Evolutionary conservation across 73 alveolate genomes (phyloP), one percentile per base, ranked within the genome.

Genomic region (Paramecium octaurelia): DNA sequence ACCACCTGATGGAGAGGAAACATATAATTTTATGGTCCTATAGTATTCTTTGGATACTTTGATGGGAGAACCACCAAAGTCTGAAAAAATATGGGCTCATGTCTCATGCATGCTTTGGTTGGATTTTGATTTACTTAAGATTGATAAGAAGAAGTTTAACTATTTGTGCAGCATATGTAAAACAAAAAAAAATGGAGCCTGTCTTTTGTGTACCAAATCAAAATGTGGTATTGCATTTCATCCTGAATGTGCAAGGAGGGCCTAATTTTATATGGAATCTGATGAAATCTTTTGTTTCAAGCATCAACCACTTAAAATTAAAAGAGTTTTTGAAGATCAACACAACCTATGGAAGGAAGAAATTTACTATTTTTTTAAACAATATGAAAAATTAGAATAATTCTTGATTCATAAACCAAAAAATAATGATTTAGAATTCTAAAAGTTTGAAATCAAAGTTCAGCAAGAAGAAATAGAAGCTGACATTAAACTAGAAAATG

Each of bases 201-300:
- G 89, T 34, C 80, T 87, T 8, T 64, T 31, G 38, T 87, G 93
- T 68, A 50, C 93, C n/a, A 87, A 68, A 36, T 35, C 86, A 23
- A 86, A 86, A 23, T 87, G 93, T 64, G 64, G 42, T 36, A 58
- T 54, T 8, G 64, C 64, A 20, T 87, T 87, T 77, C 93, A 87
- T 87, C 93, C 89, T 20, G 93, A 87, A 36, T 87, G 93, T 87
- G 93, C 93, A 20, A 21, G 93, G n/a, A 59, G 93, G 69, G 50
- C 86, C 8, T n/a, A 87, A 64, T 64, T 87, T 9, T 87, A 36
- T 36, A 60, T 87, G 88, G 93, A 87, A 35, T 20, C 58, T 14
- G 50, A 88, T 29, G 50, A 54, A 27, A 86, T 87, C 70, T 87
- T 36, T 18, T 87, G 93, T 29, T 58, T 27, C 23, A 87, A 77